Percentiles rank a stretch among this genome's conserved stretches.
Conservation (phyloP, 176 grass and related monocot species). For the Aegilops umbellulata region DNA sequence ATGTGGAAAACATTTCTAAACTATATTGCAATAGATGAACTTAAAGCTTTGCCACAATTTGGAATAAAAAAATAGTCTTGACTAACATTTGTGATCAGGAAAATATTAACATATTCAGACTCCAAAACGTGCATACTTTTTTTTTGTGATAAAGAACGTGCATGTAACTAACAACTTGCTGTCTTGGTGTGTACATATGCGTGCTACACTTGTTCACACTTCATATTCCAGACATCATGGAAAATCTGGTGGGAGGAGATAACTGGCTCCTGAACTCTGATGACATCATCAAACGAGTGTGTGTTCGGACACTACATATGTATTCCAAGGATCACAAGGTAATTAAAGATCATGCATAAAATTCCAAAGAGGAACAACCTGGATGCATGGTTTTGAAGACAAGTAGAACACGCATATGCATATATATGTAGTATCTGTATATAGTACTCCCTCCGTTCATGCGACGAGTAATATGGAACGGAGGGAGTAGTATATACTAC, state of each 20-base stretch:
- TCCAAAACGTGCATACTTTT: background rate
- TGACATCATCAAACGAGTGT: background rate
- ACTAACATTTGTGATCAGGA: background rate
- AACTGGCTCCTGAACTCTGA: background rate
- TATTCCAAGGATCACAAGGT: background rate
- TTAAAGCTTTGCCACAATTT: background rate
- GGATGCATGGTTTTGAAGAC: background rate
- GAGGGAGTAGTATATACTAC: background rate
- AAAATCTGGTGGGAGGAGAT: background rate
- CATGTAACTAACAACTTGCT: slow-evolving; percentile 11
- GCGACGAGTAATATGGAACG: too few species aligned
- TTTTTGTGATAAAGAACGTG: background rate
- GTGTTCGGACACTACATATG: background rate
- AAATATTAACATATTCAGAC: background rate
- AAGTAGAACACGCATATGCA: background rate
- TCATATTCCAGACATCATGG: slow-evolving; percentile 25
- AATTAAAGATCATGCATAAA: background rate
- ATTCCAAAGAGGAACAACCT: background rate
- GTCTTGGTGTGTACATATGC: background rate
- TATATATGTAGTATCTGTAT: too few species aligned
- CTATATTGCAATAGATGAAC: background rate
- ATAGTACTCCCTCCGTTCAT: too few species aligned
- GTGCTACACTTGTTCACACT: slow-evolving; percentile 26
- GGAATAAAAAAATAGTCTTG: background rate
- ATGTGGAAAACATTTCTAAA: background rate